Percentiles rank a stretch among this genome's conserved stretches.
These are phyloP conservation scores for Venturiaceae sp. DNA, from an alignment of 2,329 filamentous ascomycete genomes.

Conservation along the genomic window DNA sequence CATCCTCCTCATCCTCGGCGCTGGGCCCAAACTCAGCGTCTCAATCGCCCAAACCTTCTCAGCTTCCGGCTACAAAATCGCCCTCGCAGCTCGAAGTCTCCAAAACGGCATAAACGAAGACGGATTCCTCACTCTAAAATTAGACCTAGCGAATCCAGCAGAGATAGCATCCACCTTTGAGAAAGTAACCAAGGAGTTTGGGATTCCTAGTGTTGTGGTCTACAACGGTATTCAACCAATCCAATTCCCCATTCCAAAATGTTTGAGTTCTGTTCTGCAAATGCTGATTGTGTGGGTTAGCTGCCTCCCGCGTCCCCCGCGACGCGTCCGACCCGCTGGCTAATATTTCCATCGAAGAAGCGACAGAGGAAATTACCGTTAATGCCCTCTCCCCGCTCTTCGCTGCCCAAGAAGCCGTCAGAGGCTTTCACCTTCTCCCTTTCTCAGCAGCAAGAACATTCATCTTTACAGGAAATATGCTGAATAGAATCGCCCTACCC, in stretches of 20 bases:
- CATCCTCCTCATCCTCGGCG: constrained; percentile 3
- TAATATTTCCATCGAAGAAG: no score
- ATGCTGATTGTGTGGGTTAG: no score
- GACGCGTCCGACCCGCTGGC: background rate
- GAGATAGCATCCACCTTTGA: background rate
- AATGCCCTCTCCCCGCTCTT: background rate
- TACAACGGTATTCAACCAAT: no score
- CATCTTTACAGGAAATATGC: constrained; percentile 7
- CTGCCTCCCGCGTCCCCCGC: background rate
- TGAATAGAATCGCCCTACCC: background rate
- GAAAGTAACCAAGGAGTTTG: background rate
- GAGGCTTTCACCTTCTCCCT: constrained; percentile 1
- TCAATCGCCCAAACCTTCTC: background rate
- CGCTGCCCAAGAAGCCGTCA: constrained; percentile 5
- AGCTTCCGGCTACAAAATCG: background rate
- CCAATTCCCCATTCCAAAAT: no score
- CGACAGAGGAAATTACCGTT: background rate
- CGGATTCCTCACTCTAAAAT: background rate
- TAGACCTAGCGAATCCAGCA: background rate
- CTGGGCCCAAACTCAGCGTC: background rate
- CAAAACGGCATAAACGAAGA: background rate
- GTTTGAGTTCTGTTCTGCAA: no score
- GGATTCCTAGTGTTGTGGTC: background rate
- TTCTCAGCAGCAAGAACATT: background rate
- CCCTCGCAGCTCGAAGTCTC: constrained; percentile 4